Base-by-base conservation (phyloP, 2,329 filamentous ascomycete species). In the Tothia fuscella region DNA sequence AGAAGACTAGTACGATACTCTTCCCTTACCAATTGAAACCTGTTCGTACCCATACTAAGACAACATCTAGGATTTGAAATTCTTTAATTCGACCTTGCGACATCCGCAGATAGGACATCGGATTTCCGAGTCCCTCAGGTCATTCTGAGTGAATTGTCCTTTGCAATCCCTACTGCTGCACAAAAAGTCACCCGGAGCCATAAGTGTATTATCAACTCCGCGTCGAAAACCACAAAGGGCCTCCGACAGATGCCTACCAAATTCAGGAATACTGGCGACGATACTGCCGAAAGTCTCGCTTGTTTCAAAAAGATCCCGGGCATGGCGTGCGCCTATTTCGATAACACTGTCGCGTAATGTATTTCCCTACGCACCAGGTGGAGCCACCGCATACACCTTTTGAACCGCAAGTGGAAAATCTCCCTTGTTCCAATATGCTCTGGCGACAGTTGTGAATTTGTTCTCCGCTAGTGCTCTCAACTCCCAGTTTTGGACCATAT, bases 401-500 rank as follows among this genome's bases (percentile, higher is more conserved):
- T 22, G 6, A 1, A 41, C 13, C 10, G 17, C 26, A 5, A 6
- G 17, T 3, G 19, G 30, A n/a, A 41, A 41, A 2, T n/a, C 5
- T 2, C 29, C 17, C 12, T 29, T 21, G 17, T 41, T 41, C 39
- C 39, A 41, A 3, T 35, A 7, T 2, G 1, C 6, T 7, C 26
- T 14, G 3, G 39, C 39, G 3, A 35, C 4, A 9, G 12, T 14
- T 9, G 14, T 24, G 39, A 41, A 41, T 22, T 28, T 35, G 4
- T 32, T 9, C 21, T 41, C 39, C 3, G 20, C n/a, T 10, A 41
- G 30, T 12, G 22, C 26, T 12, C 34, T 41, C 10, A 41, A 17
- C 2, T 17, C 4, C 6, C 21, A 4, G 30, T 32, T 26, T 9
- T 41, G 26, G 14, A 41, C 19, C 30, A 17, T 34, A 16, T 41